Evolutionary conservation across 768 basidiomycete genomes (phyloP).

Genomic region (Psilocybe sp.): DNA sequence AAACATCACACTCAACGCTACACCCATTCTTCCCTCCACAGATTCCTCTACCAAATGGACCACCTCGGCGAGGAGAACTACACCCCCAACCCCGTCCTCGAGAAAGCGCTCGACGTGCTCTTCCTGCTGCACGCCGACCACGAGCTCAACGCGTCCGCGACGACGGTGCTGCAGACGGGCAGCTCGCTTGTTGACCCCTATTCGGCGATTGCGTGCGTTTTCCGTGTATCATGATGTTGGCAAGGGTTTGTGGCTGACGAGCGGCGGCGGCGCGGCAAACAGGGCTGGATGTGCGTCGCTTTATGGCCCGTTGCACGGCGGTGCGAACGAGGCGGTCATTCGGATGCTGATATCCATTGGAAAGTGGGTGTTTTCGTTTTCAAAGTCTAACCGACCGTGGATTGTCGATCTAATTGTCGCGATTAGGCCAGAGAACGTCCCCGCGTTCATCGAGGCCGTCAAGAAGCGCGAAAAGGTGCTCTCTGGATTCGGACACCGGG

Average conservation of each 20-base stretch:
- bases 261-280: neutral
- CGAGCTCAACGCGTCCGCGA: constrained; percentile 84
- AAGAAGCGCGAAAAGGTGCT: constrained; percentile 87
- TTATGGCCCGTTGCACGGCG: constrained; percentile 79
- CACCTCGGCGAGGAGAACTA: constrained; percentile 73
- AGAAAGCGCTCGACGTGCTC: constrained; percentile 82
- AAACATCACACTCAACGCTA: constrained; percentile 2
- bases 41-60: constrained; percentile 91
- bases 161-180: constrained; percentile 84
- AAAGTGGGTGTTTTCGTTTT: constrained; percentile 42
- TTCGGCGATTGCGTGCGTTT: constrained; percentile 71
- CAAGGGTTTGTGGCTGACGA: neutral
- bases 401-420: neutral
- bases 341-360: constrained; percentile 91
- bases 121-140: constrained; percentile 91
- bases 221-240: neutral
- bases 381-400: neutral
- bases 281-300: constrained; percentile 86
- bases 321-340: constrained; percentile 92
- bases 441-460: constrained; percentile 81
- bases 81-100: constrained; percentile 78
- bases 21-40: constrained; percentile 17
- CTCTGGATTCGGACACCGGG: constrained; percentile 86
- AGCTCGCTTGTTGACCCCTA: constrained; percentile 91
- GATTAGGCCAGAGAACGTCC: constrained; percentile 75